Evolutionary conservation across 1,139 yeast genomes (phyloP).

Genomic region (Geotrichum restrictum): DNA sequence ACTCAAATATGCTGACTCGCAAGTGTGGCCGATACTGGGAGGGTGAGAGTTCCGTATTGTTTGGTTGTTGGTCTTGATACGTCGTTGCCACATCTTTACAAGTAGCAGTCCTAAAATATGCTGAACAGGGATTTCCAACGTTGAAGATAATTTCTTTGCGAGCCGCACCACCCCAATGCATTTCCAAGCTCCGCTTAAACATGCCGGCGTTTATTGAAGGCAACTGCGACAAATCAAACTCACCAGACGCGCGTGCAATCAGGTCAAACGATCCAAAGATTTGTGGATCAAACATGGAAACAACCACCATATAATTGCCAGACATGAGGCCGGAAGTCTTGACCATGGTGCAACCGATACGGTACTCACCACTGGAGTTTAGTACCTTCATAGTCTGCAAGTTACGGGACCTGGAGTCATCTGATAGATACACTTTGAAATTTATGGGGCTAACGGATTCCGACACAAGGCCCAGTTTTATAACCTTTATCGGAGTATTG

Average conservation of each 20-base stretch:
- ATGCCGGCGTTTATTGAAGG: slow-evolving; percentile 29
- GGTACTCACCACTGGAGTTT: slow-evolving; percentile 38
- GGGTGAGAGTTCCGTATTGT: background rate
- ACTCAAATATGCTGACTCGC: slow-evolving; percentile 34
- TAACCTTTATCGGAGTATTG: slow-evolving; percentile 15
- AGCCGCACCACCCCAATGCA: slow-evolving; percentile 26
- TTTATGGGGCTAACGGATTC: slow-evolving; percentile 34
- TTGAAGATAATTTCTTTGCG: slow-evolving; percentile 20
- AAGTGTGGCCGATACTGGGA: slow-evolving; percentile 30
- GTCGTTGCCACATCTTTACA: slow-evolving; percentile 6
- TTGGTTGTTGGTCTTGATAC: background rate
- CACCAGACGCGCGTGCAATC: slow-evolving; percentile 21
- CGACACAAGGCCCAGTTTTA: slow-evolving; percentile 17
- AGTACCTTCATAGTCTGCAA: slow-evolving; percentile 36
- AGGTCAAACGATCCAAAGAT: slow-evolving; percentile 27
- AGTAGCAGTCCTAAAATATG: slow-evolving; percentile 18
- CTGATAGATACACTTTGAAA: slow-evolving; percentile 36
- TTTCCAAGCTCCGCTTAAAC: slow-evolving; percentile 24
- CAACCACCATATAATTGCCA: slow-evolving; percentile 36
- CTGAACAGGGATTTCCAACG: slow-evolving; percentile 17
- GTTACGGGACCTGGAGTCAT: slow-evolving; percentile 31
- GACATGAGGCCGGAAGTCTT: slow-evolving; percentile 39
- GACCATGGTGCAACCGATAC: slow-evolving; percentile 32
- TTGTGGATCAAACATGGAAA: slow-evolving; percentile 39
- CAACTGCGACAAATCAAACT: slow-evolving; percentile 25